A percentile compares a stretch with the other conserved stretches of the same genome.
These are phyloP conservation scores for Rhinocladiella similis DNA, from an alignment of 2,329 filamentous ascomycete species.

Conservation along the genomic window DNA sequence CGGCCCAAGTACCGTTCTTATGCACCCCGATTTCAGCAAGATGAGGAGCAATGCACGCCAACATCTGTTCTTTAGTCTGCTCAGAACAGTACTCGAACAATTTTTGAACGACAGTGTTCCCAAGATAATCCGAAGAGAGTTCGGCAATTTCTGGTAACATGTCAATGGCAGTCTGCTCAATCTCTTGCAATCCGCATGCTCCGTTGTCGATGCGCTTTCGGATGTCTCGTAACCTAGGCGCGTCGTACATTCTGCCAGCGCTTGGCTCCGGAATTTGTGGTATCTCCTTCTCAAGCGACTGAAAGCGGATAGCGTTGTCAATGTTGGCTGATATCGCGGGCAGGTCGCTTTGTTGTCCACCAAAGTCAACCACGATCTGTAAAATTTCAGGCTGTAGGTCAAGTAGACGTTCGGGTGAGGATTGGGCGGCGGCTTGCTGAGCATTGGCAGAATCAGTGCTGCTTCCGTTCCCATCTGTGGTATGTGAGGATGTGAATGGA, in stretches of 20 bases:
- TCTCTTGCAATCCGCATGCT: conserved; percentile 78
- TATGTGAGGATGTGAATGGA: conserved; percentile 26
- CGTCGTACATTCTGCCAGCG: conserved; percentile 86
- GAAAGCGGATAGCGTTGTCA: conserved; percentile 73
- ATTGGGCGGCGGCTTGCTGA: conserved; percentile 17
- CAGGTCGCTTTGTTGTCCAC: conserved; percentile 76
- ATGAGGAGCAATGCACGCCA: conserved; percentile 82
- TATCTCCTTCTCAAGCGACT: conserved; percentile 75
- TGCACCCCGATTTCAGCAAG: conserved; percentile 95
- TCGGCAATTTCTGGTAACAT: conserved; percentile 98
- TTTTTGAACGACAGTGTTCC: conserved; percentile 99
- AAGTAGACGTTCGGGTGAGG: conserved; percentile 60
- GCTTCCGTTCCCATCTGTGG: conserved; percentile 32
- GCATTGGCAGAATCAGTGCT: conserved; percentile 29
- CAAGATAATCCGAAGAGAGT: conserved; percentile 90
- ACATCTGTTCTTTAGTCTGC: conserved; percentile 85
- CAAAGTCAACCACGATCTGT: conserved; percentile 84
- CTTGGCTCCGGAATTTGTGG: conserved; percentile 85
- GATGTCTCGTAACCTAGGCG: conserved; percentile 91
- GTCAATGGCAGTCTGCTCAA: conserved; percentile 85
- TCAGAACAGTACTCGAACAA: conserved; percentile 96
- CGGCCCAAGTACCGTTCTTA: conserved; percentile 99
- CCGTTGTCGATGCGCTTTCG: conserved; percentile 97
- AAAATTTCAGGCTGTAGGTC: conserved; percentile 83
- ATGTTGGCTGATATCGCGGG: conserved; percentile 71